Base-by-base conservation (phyloP, 2,329 filamentous ascomycete genomes). In the Alternaria brassicae region DNA sequence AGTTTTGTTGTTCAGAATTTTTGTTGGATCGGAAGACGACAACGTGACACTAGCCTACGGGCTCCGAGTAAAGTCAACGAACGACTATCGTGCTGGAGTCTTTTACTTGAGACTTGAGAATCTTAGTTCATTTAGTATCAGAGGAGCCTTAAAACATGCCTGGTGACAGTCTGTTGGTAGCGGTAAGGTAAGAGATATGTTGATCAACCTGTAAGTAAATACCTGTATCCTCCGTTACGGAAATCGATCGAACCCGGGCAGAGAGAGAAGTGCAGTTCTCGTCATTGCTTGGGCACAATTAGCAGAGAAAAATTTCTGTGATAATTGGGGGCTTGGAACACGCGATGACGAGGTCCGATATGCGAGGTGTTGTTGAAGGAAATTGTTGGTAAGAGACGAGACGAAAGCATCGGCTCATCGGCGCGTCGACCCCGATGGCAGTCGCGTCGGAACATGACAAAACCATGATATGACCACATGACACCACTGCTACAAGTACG, bases 331-430 rank as follows among this genome's bases (percentile, higher is more conserved):
- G 19, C 32, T 4, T 13, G 10, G 6, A 23, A 40, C 1, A 6
- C 2, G 2, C 12, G 4, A 13, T 40, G 19, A 3, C 7, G 9
- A 15, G 23, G 6, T 40, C 3, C 10, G n/a, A 40, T 1, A 6
- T 47, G 27, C 17, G 5, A 12, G n/a, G 25, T 19, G 17, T 19
- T 32, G 42, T 13, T 15, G 17, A 36, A 17, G 9, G 32, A 17
- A 6, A 32, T 19, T 50, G 47, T 27, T 50, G 32, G 19, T 39
- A n/a, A 6, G 1, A 50, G 30, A 39, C 1, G 6, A 0, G 48
- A 50, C 48, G 48, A 50, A 7, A 39, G 34, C 48, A 39, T 50
- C 23, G 48, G 48, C 21, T 3, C 30, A 27, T 39, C 48, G 48
- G 48, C 32, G 8, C 34, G 15, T 37, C 30, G 21, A 34, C 34